phyloP scores from a whole-genome alignment of 495 filamentous ascomycete genomes.

The Collariella sp. region DNA sequence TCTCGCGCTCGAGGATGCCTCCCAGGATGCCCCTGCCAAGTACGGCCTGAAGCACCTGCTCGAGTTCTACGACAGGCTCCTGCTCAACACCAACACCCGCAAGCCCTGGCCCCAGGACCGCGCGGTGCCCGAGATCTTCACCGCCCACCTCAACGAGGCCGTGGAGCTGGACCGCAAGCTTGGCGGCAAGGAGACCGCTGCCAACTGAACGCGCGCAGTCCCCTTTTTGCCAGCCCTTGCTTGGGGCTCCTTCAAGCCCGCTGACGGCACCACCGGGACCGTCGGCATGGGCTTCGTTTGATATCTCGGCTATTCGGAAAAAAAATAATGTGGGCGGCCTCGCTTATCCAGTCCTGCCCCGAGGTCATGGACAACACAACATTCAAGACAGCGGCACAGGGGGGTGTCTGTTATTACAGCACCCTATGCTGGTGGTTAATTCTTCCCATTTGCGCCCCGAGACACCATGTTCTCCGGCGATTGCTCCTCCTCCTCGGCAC shows the following conservation, averaged over 20 bases:
- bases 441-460: slow-evolving; percentile 3
- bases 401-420: neutral
- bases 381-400: neutral
- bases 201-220: neutral
- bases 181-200: neutral
- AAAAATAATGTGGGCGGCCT: neutral
- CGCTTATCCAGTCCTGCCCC: neutral
- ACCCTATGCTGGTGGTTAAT: slow-evolving; percentile 2
- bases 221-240: neutral
- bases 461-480: slow-evolving; percentile 1
- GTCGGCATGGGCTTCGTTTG: neutral
- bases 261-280: neutral
- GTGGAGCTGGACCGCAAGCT: slow-evolving; percentile 11
- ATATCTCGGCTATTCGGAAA: neutral
- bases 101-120: slow-evolving; percentile 27
- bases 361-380: neutral
- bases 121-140: slow-evolving; percentile 20
- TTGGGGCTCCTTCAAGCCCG: neutral
- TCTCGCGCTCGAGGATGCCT: slow-evolving; percentile 59
- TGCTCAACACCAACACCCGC: slow-evolving; percentile 15
- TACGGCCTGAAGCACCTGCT: slow-evolving; percentile 22
- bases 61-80: slow-evolving; percentile 23
- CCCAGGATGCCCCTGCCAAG: slow-evolving; percentile 15
- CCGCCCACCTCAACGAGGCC: slow-evolving; percentile 22
- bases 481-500: slow-evolving; percentile 1